phyloP scores from a whole-genome alignment of 306 rosid species.

The Dalbergia oliveri region DNA sequence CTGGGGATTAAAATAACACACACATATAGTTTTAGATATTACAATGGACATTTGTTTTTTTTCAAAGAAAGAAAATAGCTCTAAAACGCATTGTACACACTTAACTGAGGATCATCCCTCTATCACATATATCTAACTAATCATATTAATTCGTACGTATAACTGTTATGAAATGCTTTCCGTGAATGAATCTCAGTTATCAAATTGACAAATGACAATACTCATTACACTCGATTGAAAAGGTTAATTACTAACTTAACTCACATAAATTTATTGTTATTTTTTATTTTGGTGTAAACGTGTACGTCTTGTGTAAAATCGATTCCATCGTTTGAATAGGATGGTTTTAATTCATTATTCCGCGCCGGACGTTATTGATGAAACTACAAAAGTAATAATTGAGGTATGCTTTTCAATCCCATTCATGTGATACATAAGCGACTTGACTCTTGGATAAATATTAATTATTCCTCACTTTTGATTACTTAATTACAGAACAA shows the following conservation, averaged over 20 bases:
- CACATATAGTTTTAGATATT: too few relatives aligned
- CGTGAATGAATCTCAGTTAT: too few relatives aligned
- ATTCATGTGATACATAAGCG: background rate
- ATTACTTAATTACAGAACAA: background rate
- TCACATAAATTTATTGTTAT: background rate
- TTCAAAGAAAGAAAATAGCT: too few relatives aligned
- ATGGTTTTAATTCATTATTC: background rate
- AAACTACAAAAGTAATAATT: conserved; percentile 3
- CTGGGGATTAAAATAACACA: too few relatives aligned
- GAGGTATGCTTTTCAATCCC: background rate
- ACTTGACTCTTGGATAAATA: background rate
- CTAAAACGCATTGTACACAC: too few relatives aligned
- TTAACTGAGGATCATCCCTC: too few relatives aligned
- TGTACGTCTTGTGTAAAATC: conserved; percentile 3
- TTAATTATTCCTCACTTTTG: background rate
- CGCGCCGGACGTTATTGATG: conserved; percentile 29
- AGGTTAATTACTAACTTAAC: background rate
- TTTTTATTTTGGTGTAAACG: background rate
- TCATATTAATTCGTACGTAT: too few relatives aligned
- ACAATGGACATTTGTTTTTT: too few relatives aligned
- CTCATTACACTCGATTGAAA: too few relatives aligned
- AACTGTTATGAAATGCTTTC: too few relatives aligned
- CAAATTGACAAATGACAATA: background rate
- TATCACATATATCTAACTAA: too few relatives aligned
- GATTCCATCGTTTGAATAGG: background rate